Base-by-base conservation (phyloP, 2,329 filamentous ascomycete genomes). In the Parascedosporium putredinis region DNA sequence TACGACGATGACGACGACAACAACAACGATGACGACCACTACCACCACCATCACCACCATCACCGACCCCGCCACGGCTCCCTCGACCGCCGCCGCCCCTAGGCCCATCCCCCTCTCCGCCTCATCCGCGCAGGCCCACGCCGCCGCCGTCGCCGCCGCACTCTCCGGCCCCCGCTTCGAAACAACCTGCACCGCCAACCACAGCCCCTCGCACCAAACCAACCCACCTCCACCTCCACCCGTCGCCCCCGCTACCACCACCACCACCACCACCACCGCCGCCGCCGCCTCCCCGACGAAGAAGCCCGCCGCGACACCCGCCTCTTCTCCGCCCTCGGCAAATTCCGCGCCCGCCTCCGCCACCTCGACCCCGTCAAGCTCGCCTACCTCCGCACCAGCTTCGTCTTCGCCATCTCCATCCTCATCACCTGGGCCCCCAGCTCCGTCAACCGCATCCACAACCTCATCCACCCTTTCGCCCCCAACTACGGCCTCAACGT, bases 381-480 rank as follows among this genome's bases (percentile, higher is more conserved):
- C 4, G 76, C 77, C 8, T 81, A 81, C 57, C 67, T 81, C 40
- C 72, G 76, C 12, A 81, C 78, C 6, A 79, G 75, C 23, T 78
- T 80, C 57, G 72, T 81, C 9, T 81, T 81, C 56, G 75, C 76
- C 44, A 69, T 81, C 51, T 79, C 75, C 45, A 76, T 81, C 23
- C 65, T 81, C 29, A 74, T 80, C 38, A 81, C 78, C 3, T 81
- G 78, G 77, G 79, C 76, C 3, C 78, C 78, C 5, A 85, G 81
- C 56, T 86, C 81, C 52, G 73, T 86, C 60, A 91, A 91, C 64
- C 75, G 86, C 25, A 77, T 89, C 24, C 84, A 88, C 64, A 76
- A 79, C 54, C 74, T 88, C 54, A 65, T 80, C 6, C 65, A 76
- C 47, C 76, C 77, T 0, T 60, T 71, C 10, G 57, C 67, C 7